A percentile compares a stretch with the other conserved stretches of the same genome.
These are phyloP conservation scores for Amanita exitialis DNA, from an alignment of 768 basidiomycete genomes.

Conservation along the genomic window DNA sequence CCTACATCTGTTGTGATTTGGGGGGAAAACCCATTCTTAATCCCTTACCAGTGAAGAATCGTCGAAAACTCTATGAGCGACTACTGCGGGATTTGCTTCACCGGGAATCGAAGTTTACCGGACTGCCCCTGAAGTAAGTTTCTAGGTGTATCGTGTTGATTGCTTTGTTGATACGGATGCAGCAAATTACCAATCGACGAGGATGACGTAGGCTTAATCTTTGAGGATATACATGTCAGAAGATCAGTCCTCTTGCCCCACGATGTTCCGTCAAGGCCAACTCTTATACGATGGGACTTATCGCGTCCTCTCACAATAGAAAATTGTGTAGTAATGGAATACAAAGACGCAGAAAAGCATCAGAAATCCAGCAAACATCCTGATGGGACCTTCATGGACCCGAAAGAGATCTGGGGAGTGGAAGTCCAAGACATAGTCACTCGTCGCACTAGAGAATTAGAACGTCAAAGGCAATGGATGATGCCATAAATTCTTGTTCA, in stretches of 20 bases:
- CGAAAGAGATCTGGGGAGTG: slow-evolving; percentile 62
- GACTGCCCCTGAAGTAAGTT: slow-evolving; percentile 48
- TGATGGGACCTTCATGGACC: slow-evolving; percentile 18
- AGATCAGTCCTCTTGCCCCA: slow-evolving; percentile 75
- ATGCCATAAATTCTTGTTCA: slow-evolving; percentile 12
- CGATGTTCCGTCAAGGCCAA: slow-evolving; percentile 60
- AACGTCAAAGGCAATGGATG: slow-evolving; percentile 45
- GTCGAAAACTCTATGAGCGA: slow-evolving; percentile 75
- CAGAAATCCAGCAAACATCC: slow-evolving; percentile 29
- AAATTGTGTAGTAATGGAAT: slow-evolving; percentile 82
- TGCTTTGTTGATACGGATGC: background rate
- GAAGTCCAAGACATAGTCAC: slow-evolving; percentile 50
- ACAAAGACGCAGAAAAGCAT: slow-evolving; percentile 65
- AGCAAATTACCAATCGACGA: slow-evolving; percentile 75
- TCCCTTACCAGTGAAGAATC: slow-evolving; percentile 78
- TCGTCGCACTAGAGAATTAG: slow-evolving; percentile 49
- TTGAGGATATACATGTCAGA: slow-evolving; percentile 80
- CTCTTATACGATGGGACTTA: slow-evolving; percentile 76
- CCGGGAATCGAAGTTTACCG: slow-evolving; percentile 62
- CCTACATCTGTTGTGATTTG: slow-evolving; percentile 80
- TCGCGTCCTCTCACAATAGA: slow-evolving; percentile 51
- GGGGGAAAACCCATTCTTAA: slow-evolving; percentile 78
- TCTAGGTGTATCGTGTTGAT: background rate
- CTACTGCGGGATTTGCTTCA: slow-evolving; percentile 68
- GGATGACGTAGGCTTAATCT: slow-evolving; percentile 74